phyloP scores from a whole-genome alignment of 805 yeast species.

The Metschnikowia continentalis region DNA sequence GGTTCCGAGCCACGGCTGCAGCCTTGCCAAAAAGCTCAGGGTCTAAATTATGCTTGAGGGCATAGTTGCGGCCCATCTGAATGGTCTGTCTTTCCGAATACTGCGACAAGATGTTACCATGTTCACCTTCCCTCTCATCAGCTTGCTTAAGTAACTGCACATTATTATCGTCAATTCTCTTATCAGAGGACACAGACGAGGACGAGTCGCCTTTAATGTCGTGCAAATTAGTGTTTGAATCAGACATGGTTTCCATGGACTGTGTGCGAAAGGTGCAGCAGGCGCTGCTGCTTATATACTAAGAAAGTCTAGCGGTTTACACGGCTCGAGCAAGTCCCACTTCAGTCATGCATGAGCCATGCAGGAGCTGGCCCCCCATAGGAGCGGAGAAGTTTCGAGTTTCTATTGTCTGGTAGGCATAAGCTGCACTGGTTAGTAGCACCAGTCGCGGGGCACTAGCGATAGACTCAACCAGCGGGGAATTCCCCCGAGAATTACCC shows the following conservation, averaged over 20 bases:
- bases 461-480: background rate
- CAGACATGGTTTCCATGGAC: conserved; percentile 1
- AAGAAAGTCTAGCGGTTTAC: background rate
- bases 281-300: background rate
- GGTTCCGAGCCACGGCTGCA: conserved; percentile 56
- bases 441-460: conserved; percentile 1
- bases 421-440: conserved; percentile 3
- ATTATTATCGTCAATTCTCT: background rate
- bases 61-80: conserved; percentile 68
- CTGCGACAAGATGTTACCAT: conserved; percentile 37
- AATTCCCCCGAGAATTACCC: background rate
- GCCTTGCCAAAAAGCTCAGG: conserved; percentile 57
- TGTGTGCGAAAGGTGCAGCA: background rate
- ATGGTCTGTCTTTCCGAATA: conserved; percentile 60
- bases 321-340: background rate
- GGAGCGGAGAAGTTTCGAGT: background rate
- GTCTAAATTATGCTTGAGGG: conserved; percentile 51
- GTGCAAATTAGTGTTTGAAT: conserved; percentile 1
- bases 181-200: conserved; percentile 4
- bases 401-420: background rate
- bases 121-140: conserved; percentile 15
- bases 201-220: conserved; percentile 6
- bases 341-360: background rate
- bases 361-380: background rate
- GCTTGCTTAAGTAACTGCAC: conserved; percentile 7